Evolutionary conservation across 78 protist genomes (phyloP).

Genomic region (Dictyostelium purpureum): DNA sequence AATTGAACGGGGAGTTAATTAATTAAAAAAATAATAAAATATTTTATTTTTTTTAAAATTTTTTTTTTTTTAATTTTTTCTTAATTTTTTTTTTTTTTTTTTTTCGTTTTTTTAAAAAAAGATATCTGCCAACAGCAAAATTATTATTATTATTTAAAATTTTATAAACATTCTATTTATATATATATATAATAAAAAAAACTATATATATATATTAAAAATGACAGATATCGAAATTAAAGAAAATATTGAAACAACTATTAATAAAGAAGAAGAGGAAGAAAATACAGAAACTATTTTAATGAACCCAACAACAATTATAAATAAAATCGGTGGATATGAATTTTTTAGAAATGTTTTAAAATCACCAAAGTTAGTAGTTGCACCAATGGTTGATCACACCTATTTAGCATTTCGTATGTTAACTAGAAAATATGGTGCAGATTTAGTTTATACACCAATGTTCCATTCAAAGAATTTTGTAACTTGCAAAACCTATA

Average conservation of each 20-base stretch:
- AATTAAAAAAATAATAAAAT: not conserved
- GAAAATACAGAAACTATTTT: not conserved
- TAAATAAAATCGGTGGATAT: slow-evolving; percentile 58
- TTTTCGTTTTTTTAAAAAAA: not conserved
- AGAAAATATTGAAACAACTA: not conserved
- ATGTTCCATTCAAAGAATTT: slow-evolving; percentile 85
- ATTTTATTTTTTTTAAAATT: not conserved
- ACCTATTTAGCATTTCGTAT: slow-evolving; percentile 81
- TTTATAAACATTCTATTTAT: too few species aligned
- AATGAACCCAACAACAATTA: slow-evolving; percentile 4
- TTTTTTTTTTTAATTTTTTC: not conserved
- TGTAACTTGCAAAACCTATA: slow-evolving; percentile 39
- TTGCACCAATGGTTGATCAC: slow-evolving; percentile 87
- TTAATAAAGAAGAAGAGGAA: not conserved
- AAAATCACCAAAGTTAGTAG: slow-evolving; percentile 61
- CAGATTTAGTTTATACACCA: slow-evolving; percentile 87
- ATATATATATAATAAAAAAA: too few species aligned
- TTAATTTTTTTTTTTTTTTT: not conserved
- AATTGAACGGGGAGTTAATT: not conserved
- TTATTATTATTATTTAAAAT: too few species aligned
- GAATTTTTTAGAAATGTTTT: slow-evolving; percentile 58
- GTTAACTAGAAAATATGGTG: slow-evolving; percentile 82
- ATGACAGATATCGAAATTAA: not conserved
- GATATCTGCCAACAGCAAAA: too few species aligned
- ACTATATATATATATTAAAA: not conserved